Evolutionary conservation across 768 basidiomycete species (phyloP).

Genomic region (Pleurotus sapidus): DNA sequence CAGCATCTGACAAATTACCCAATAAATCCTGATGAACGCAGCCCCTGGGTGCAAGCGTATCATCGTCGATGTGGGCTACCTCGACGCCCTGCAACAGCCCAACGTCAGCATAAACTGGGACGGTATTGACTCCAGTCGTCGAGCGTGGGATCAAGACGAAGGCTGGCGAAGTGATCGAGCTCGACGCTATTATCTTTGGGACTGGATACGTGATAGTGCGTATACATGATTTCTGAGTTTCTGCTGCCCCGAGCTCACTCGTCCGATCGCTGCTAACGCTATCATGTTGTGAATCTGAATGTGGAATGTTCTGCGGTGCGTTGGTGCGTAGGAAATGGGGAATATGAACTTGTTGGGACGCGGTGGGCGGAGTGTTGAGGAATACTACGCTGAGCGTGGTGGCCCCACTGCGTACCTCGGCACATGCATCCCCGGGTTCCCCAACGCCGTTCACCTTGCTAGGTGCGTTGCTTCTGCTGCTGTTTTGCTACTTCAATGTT

Average conservation of each 20-base stretch:
- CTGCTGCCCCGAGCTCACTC: no score
- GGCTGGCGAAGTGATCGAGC: conserved; percentile 43
- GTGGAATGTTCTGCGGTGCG: no score
- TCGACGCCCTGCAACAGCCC: conserved; percentile 44
- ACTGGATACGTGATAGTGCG: conserved; percentile 53
- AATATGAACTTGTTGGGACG: conserved; percentile 39
- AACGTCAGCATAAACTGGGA: conserved; percentile 56
- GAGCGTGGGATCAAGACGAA: conserved; percentile 48
- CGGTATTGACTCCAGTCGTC: conserved; percentile 42
- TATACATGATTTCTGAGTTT: not conserved
- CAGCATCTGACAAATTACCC: no score
- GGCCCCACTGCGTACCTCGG: conserved; percentile 57
- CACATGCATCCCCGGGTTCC: conserved; percentile 51
- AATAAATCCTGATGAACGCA: conserved; percentile 11
- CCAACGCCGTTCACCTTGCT: conserved; percentile 48
- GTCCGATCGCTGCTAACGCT: no score
- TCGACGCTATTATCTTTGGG: conserved; percentile 57
- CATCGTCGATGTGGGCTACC: conserved; percentile 58
- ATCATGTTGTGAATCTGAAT: no score
- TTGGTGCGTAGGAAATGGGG: conserved; percentile 28
- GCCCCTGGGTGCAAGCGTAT: conserved; percentile 67
- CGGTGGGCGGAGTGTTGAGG: conserved; percentile 35
- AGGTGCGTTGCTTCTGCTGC: conserved; percentile 27
- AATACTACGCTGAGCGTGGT: conserved; percentile 45
- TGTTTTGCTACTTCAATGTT: not conserved